phyloP scores from a whole-genome alignment of 1,284 basidiomycete species.

The Ganoderma multipileum region DNA sequence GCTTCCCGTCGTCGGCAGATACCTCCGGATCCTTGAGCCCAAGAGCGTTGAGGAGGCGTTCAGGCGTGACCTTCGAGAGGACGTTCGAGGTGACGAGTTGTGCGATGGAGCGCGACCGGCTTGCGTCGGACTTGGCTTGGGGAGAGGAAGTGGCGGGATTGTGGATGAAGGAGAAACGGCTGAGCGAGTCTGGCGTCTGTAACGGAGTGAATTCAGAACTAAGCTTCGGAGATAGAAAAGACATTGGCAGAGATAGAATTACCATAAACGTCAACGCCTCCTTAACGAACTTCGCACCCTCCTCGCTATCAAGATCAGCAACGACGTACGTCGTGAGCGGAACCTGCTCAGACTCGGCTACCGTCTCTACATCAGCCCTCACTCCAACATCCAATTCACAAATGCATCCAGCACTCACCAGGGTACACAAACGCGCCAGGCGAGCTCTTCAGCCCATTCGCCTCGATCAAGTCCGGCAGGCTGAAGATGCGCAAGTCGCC shows the following conservation, averaged over 20 bases:
- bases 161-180: constrained; percentile 71
- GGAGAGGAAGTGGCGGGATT: constrained; percentile 49
- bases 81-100: constrained; percentile 50
- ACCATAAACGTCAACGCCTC: constrained; percentile 76
- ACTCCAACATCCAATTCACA: not conserved
- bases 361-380: not conserved
- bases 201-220: constrained; percentile 5
- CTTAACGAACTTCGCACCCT: constrained; percentile 62
- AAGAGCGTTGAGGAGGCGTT: constrained; percentile 48
- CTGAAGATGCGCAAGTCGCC: constrained; percentile 58
- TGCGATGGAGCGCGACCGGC: constrained; percentile 51
- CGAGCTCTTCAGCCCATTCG: constrained; percentile 45
- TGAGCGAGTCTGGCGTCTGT: constrained; percentile 51
- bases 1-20: constrained; percentile 30
- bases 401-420: constrained; percentile 39
- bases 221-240: not conserved
- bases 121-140: constrained; percentile 26
- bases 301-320: constrained; percentile 77
- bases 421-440: constrained; percentile 68
- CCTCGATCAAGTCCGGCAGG: constrained; percentile 55
- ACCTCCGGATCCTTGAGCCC: constrained; percentile 32
- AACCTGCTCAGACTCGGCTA: constrained; percentile 47
- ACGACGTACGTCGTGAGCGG: constrained; percentile 72
- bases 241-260: constrained; percentile 29
- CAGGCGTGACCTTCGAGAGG: constrained; percentile 47